Evolutionary conservation across 192 early-diverging fungal species (phyloP), one percentile per base, ranked within the genome.

Genomic region (Coemansia sp.): DNA sequence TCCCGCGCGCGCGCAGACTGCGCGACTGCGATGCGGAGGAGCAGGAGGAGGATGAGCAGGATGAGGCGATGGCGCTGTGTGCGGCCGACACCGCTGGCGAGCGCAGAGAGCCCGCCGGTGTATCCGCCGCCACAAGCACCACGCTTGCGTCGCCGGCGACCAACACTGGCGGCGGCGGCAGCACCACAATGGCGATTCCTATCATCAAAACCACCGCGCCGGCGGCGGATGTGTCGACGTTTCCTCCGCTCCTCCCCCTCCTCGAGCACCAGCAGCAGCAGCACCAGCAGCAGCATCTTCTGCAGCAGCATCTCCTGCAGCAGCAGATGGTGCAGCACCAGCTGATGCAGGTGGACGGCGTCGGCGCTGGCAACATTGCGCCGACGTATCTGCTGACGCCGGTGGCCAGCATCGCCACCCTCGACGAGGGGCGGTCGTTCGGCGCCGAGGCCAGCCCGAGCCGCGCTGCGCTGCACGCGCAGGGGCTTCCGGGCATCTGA

Each of bases 351-450:
- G 13, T 54, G 52, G 3, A 21, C 26, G 26, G 21, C 7, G 52
- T 18, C 26, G 19, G 9, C 3, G 9, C 52, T 3, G 3, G 52
- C 21, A 54, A 54, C 26, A 2, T 54, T 18, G 21, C 52, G 52
- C 52, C 3, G 1, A 26, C 52, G 19, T 54, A 10, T 6, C 39
- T 61, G 58, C 12, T 58, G 48, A 61, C 56, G 59, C 67, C 67
- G 4, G 57, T 59, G 38, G 15, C 67, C 44, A 23, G 59, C 37
- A 32, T 53, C 67, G 18, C 37, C 8, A 13, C 11, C 1, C 39
- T 9, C n/a, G 26, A 26, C 3, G 26, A 26, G 1, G n/a, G 10
- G 38, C 57, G 6, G 38, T 59, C 57, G 9, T 59, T 41, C 39
- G 57, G 57, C 2, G 12, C 57, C 13, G 57, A 38, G 32, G 6